These are phyloP conservation scores for Hypoxylon lienhwacheense DNA, from an alignment of 495 filamentous ascomycete species.

Conservation along the genomic window DNA sequence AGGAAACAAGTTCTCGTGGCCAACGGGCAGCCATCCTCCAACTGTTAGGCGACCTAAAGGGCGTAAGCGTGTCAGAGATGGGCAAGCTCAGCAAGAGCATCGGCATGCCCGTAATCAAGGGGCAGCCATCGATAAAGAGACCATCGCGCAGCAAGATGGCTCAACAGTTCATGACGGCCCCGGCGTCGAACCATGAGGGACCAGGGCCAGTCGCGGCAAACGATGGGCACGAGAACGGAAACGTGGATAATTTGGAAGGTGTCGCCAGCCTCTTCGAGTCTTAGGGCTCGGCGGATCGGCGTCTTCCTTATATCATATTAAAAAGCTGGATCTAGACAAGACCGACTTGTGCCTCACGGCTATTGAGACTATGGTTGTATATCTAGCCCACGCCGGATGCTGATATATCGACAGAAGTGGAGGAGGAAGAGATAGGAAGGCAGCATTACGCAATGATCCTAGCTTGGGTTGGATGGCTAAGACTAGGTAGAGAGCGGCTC, in stretches of 20 bases:
- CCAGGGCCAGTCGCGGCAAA: not conserved
- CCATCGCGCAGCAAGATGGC: slow-evolving; percentile 56
- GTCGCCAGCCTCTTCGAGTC: slow-evolving; percentile 38
- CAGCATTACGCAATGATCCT: too few relatives aligned
- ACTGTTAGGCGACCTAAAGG: slow-evolving; percentile 79
- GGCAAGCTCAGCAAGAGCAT: slow-evolving; percentile 68
- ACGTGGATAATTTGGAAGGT: slow-evolving; percentile 36
- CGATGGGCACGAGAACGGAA: slow-evolving; percentile 19
- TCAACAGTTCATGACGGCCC: slow-evolving; percentile 57
- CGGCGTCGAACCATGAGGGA: slow-evolving; percentile 10
- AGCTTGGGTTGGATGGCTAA: not conserved
- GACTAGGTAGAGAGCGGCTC: not conserved
- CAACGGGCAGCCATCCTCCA: slow-evolving; percentile 86
- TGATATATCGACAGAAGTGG: not conserved
- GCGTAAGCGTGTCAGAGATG: slow-evolving; percentile 88
- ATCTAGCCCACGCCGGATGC: not conserved
- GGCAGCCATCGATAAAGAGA: slow-evolving; percentile 38
- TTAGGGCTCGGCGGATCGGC: slow-evolving; percentile 4
- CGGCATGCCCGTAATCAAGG: slow-evolving; percentile 16
- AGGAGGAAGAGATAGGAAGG: not conserved
- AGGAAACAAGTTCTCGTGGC: slow-evolving; percentile 61
- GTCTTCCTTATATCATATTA: not conserved
- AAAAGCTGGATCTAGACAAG: not conserved
- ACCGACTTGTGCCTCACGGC: not conserved
- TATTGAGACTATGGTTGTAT: not conserved